Base-by-base conservation (phyloP, 2,329 filamentous ascomycete genomes). In the Onygena corvina region DNA sequence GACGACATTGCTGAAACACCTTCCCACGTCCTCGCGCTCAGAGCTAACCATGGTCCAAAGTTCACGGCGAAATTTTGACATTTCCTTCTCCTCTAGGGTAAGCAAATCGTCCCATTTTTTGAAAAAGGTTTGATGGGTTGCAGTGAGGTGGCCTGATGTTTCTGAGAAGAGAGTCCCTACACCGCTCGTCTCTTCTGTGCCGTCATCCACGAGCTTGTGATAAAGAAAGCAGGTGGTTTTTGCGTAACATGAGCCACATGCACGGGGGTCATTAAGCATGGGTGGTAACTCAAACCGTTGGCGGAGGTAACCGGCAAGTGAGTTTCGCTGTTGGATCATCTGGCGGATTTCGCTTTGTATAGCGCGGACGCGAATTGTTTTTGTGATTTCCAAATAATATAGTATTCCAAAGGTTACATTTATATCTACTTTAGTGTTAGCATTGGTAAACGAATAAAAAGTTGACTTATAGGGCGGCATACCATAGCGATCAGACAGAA, bases 321-420 rank as follows among this genome's bases (percentile, higher is more conserved):
- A 80, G 60, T 98, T 98, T 47, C 92, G 83, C 65, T 94, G 84
- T 72, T 96, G 89, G 52, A 98, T 84, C 88, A 98, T 94, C 58
- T 95, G 88, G 31, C 88, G 81, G 47, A 98, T 77, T 63, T 98
- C 92, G 57, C 87, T 83, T 31, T 86, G 79, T 51, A 96, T 77
- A 4, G 86, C 82, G 2, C 88, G 86, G 36, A 98, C 86, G 18
- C 88, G 81, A 57, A 86, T 80, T 9, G 84, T 94, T 56, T 86
- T 83, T 0, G 88, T 90, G 2, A 81, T 86, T 63, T 96, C 92
- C 71, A 94, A 84, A 61, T 98, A 98, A 65, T 95, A 98, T 8
- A 98, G 71, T 49, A 98, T 80, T 5, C 92, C 92, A 57, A 88
- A 94, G 35, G 81, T 80, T 53, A 96, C 84, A 48, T 94, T 82